These are phyloP conservation scores for Crithidia fasciculata DNA, from an alignment of 208 protist species.

Conservation along the genomic window DNA sequence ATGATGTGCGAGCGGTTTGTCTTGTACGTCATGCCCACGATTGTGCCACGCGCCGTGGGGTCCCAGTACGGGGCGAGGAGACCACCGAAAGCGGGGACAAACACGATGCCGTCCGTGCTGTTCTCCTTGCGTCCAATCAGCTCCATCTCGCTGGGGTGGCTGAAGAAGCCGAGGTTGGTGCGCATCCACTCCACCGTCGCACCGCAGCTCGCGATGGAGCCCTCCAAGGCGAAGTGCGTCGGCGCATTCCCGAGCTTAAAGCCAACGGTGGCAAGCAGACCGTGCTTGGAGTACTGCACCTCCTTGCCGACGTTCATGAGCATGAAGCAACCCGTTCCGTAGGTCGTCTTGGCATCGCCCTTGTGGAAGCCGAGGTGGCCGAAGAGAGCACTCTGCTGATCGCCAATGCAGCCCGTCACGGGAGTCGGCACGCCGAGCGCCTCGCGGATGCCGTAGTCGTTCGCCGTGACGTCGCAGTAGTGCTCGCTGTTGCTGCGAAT, in stretches of 20 bases:
- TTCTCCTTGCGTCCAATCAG: conserved; percentile 49
- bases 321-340: conserved; percentile 99
- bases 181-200: conserved; percentile 94
- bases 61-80: conserved; percentile 98
- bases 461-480: conserved; percentile 47
- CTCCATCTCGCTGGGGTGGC: conserved; percentile 67
- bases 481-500: conserved; percentile 91
- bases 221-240: conserved; percentile 86
- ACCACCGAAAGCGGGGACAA: conserved; percentile 98
- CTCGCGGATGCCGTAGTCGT: conserved; percentile 36
- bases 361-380: conserved; percentile 94
- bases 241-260: conserved; percentile 90
- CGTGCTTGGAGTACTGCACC: conserved; percentile 83
- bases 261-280: conserved; percentile 95
- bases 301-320: conserved; percentile 96
- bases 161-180: conserved; percentile 93
- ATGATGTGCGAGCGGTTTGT: conserved; percentile 86
- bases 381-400: conserved; percentile 98
- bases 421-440: conserved; percentile 45
- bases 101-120: conserved; percentile 89
- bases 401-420: conserved; percentile 94
- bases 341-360: conserved; percentile 97
- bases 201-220: conserved; percentile 94
- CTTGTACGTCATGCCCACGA: conserved; percentile 93
- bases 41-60: conserved; percentile 92